Evolutionary conservation across 345 rosid genomes (phyloP), one percentile per base, ranked within the genome.

Genomic region (Reutealis trisperma): DNA sequence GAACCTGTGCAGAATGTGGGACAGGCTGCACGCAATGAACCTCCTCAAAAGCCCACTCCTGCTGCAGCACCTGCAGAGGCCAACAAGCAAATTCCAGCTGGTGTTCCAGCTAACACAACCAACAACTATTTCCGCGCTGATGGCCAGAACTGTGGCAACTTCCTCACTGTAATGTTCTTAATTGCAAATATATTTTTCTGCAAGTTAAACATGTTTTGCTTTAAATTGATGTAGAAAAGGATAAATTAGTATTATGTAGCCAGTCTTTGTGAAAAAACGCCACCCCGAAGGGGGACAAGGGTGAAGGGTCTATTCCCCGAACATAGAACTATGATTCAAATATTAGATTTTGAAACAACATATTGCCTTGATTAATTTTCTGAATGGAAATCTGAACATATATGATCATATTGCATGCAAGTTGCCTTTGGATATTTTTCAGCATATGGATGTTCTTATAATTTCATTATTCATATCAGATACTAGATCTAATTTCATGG

Each of bases 131-230:
- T 84, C 65, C 90, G 94, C 0, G 85, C 90, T 21, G 96, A 90
- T 44, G 94, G 95, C 47, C 98, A 83, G 84, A 94, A 94, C 78
- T 70, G 90, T 45, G 86, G 96, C 78, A 94, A 94, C 84, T 92
- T 92, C 76, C 79, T 94, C 78, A 94, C 91, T 63, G 94, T 88
- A 86, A 72, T 22, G 52, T 75, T 49, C 21, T 51, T 52, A 47
- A 1, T 22, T 37, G 24, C 52, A 9, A 10, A 7, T 55, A 22
- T 15, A 54, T 44, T 57, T 4, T 44, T 4, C 63, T 70, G 62
- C 61, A 30, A 34, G 65, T 62, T 62, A 62, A 62, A 63, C 44
- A 34, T 25, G n/a, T 67, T 14, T 24, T 44, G 58, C 59, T 13
- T 51, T 32, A 51, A 9, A 66, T 4, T 66, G 14, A n/a, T 0